Percentiles rank a stretch among this genome's conserved stretches.
These are phyloP conservation scores for Microcyclosporella mali DNA, from an alignment of 2,329 filamentous ascomycete genomes.

Conservation along the genomic window DNA sequence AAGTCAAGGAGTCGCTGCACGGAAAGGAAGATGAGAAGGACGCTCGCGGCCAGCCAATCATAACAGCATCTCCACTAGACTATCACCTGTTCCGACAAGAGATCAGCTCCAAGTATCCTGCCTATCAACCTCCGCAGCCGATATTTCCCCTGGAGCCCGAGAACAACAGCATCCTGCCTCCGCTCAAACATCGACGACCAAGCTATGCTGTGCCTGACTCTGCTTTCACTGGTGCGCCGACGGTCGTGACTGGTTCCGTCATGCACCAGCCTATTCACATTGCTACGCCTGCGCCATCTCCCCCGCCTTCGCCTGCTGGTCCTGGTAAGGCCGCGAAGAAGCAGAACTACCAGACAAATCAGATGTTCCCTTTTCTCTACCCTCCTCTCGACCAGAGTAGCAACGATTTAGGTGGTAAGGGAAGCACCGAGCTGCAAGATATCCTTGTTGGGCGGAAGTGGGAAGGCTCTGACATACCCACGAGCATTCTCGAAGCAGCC, in stretches of 20 bases:
- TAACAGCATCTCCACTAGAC: conserved; percentile 89
- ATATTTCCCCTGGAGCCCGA: conserved; percentile 81
- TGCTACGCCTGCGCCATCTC: conserved; percentile 93
- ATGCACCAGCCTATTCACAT: conserved; percentile 95
- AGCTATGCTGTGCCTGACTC: conserved; percentile 28
- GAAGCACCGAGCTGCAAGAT: conserved; percentile 72
- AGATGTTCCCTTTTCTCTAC: conserved; percentile 97
- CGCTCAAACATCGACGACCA: conserved; percentile 66
- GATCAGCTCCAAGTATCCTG: conserved; percentile 94
- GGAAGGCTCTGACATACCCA: conserved; percentile 90
- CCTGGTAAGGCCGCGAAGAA: conserved; percentile 90
- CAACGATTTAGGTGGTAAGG: conserved; percentile 86
- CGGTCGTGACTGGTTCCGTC: conserved; percentile 59
- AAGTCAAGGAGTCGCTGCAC: conserved; percentile 65
- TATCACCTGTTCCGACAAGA: conserved; percentile 96
- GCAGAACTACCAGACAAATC: conserved; percentile 98
- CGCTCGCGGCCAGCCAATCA: conserved; percentile 63
- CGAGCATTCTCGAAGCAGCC: conserved; percentile 90
- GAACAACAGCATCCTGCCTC: conserved; percentile 83
- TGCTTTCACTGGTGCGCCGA: conserved; percentile 43
- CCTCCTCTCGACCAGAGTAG: conserved; percentile 83
- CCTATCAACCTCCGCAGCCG: conserved; percentile 83
- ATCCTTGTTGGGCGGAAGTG: conserved; percentile 74
- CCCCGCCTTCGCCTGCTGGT: conserved; percentile 82
- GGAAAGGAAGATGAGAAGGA: conserved; percentile 53